Evolutionary conservation across 331 rosid species (phyloP).

Genomic region (Malus hybrid): DNA sequence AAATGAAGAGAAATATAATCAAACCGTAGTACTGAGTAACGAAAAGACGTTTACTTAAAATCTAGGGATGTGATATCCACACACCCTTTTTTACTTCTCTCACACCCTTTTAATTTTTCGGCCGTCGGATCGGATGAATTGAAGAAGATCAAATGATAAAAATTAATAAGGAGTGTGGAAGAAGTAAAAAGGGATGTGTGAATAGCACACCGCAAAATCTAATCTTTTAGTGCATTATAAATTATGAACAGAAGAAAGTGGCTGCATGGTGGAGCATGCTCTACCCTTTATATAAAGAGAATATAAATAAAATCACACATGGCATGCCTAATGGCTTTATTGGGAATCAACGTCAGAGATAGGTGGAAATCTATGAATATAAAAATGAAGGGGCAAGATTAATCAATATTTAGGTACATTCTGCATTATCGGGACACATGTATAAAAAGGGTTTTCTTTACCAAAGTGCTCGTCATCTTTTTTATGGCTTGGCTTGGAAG

Average conservation of each 20-base stretch:
- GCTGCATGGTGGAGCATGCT: not conserved
- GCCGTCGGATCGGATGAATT: too few species aligned
- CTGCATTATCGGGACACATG: not conserved
- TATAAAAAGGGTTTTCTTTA: not conserved
- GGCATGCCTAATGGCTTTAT: not conserved
- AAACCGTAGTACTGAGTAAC: too few species aligned
- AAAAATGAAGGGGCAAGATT: not conserved
- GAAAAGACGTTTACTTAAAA: too few species aligned
- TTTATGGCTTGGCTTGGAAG: conserved; percentile 8
- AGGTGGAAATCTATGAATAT: not conserved
- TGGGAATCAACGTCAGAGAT: not conserved
- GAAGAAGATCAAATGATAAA: too few species aligned
- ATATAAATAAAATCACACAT: not conserved
- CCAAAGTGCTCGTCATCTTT: not conserved
- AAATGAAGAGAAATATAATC: too few species aligned
- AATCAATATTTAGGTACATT: not conserved
- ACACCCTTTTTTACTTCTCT: too few species aligned
- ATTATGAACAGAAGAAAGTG: not conserved
- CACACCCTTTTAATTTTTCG: too few species aligned
- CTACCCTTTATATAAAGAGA: too few species aligned
- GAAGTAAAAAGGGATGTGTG: too few species aligned
- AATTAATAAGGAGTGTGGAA: too few species aligned
- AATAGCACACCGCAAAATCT: not conserved
- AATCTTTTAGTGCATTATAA: not conserved
- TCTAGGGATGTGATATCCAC: too few species aligned